Percentiles rank a stretch among this genome's conserved stretches.
phyloP scores from a whole-genome alignment of 345 rosid species.

The Eucalyptus pauciflora region DNA sequence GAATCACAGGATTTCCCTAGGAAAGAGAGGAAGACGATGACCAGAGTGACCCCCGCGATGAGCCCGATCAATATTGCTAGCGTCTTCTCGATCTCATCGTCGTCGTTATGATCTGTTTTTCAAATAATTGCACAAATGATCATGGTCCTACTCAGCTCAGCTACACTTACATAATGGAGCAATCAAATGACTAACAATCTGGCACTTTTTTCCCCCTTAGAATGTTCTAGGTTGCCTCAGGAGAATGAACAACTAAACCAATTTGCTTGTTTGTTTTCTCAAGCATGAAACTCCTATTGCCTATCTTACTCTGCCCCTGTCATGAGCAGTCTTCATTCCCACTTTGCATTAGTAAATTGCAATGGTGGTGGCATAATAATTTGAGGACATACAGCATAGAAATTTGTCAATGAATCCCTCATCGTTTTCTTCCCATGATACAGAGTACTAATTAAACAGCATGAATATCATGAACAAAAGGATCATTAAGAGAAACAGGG shows the following conservation, averaged over 20 bases:
- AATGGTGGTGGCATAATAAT: not conserved
- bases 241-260: not conserved
- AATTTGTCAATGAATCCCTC: not conserved
- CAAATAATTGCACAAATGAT: not conserved
- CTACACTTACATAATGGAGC: not conserved
- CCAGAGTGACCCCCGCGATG: constrained; percentile 72
- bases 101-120: not conserved
- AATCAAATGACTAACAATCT: not conserved
- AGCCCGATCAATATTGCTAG: constrained; percentile 81
- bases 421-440: not conserved
- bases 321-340: not conserved
- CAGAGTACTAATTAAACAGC: not conserved
- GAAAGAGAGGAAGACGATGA: constrained; percentile 65
- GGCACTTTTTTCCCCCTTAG: not conserved
- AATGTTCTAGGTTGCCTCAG: not conserved
- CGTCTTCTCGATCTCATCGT: constrained; percentile 84
- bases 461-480: not conserved
- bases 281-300: not conserved
- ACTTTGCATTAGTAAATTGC: not conserved
- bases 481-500: not conserved
- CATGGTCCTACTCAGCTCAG: not conserved
- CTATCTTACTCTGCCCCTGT: not conserved
- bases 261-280: not conserved
- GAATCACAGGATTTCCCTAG: constrained; percentile 41
- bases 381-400: not conserved